Base-by-base conservation (phyloP, 106 monocot species). In the Dendrobium huoshanense region DNA sequence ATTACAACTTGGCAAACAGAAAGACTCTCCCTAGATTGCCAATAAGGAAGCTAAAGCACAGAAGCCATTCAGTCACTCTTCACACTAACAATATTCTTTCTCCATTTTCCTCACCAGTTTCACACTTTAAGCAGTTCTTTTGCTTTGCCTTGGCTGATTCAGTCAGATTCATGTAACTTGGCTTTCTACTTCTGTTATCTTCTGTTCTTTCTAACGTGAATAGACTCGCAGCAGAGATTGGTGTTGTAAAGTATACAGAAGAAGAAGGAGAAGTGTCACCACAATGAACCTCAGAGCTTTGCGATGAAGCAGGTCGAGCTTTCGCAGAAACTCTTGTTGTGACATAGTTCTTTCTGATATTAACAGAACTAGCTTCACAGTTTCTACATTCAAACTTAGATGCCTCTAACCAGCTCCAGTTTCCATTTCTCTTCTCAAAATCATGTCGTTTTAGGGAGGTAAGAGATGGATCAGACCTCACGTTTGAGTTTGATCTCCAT, bases 141-240 rank as follows among this genome's bases (percentile, higher is more conserved):
- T 86, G 87, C 79, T 91, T 95, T 43, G 89, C 89, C 79, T 86
- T 92, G 70, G 84, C 85, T 1, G 95, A 89, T 70, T 92, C 73
- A 0, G 92, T 95, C 80, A 85, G 75, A 72, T 67, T 89, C 92
- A 95, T 89, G 79, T 91, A 95, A 31, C 73, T 93, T 10, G 90
- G 86, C 64, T 77, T 64, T 56, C 73, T 49, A 22, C n/a, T 54
- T 68, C 20, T 67, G 48, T 77, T 78, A 5, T 90, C 83, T 9
- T 73, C 79, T 15, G 67, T 80, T 74, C 80, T 85, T 40, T 84
- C 85, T 42, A 84, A 88, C 37, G 78, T 79, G 27, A 82, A 54
- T 17, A 75, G 59, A 19, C 72, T 81, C 48, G 77, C 84, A 15
- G 70, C 37, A 13, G 87, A 83, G 33, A 84, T 58, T 5, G 82